phyloP scores from a whole-genome alignment of 495 filamentous ascomycete genomes.

The Lineolata rhizophorae region DNA sequence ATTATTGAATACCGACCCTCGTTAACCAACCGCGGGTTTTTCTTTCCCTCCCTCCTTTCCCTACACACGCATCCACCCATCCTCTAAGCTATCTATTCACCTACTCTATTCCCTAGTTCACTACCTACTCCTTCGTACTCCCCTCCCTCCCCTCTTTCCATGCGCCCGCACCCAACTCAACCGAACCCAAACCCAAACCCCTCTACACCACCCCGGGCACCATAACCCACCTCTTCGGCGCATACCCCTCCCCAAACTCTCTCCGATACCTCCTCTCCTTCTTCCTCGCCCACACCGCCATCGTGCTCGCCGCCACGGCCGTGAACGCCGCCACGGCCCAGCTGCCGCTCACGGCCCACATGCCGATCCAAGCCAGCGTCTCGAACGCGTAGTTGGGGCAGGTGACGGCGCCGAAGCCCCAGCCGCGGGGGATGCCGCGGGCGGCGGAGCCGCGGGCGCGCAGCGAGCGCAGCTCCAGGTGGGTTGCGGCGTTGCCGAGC shows the following conservation, averaged over 20 bases:
- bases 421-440: slow-evolving; percentile 64
- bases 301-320: slow-evolving; percentile 41
- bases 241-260: slow-evolving; percentile 78
- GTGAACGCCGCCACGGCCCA: slow-evolving; percentile 54
- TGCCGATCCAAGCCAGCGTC: slow-evolving; percentile 59
- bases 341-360: slow-evolving; percentile 54
- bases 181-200: too few species aligned
- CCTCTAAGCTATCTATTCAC: too few species aligned
- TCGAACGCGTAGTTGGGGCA: slow-evolving; percentile 98
- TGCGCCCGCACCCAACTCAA: too few species aligned
- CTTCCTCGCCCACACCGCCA: slow-evolving; percentile 73
- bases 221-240: slow-evolving; percentile 65
- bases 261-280: slow-evolving; percentile 79
- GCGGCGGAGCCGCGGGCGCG: slow-evolving; percentile 55
- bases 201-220: slow-evolving; percentile 46
- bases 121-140: too few species aligned
- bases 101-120: too few species aligned
- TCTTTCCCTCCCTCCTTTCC: too few species aligned
- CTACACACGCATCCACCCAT: too few species aligned
- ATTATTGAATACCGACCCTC: too few species aligned
- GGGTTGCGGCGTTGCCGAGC: slow-evolving; percentile 54
- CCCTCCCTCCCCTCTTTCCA: too few species aligned
- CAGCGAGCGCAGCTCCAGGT: slow-evolving; percentile 51
- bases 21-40: too few species aligned
- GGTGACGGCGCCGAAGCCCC: slow-evolving; percentile 72